These are phyloP conservation scores for Tetracentron sinense DNA, from an alignment of 164 flowering plant genomes.

Conservation along the genomic window DNA sequence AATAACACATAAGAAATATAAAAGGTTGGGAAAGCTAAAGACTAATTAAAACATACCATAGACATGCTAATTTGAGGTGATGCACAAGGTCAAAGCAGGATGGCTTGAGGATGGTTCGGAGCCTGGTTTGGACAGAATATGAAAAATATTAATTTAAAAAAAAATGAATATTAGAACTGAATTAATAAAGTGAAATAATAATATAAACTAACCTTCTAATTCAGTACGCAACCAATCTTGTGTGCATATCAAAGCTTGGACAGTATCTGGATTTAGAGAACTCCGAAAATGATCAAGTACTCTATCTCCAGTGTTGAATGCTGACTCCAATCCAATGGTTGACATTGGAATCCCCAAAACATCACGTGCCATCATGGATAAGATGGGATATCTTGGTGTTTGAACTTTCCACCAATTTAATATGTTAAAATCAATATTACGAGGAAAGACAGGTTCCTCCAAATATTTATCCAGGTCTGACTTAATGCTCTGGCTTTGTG, in stretches of 20 bases:
- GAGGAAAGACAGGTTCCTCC: conserved; percentile 73
- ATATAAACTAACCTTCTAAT: conserved; percentile 35
- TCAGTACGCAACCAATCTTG: conserved; percentile 64
- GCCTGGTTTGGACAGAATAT: neutral
- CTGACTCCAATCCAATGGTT: conserved; percentile 36
- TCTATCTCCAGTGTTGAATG: conserved; percentile 42
- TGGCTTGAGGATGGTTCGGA: neutral
- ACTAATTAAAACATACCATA: conserved; percentile 1
- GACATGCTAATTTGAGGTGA: conserved; percentile 1
- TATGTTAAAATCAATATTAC: conserved; percentile 57
- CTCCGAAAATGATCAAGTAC: conserved; percentile 47
- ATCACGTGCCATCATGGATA: conserved; percentile 79
- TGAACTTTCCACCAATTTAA: conserved; percentile 84
- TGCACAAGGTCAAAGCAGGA: conserved; percentile 6
- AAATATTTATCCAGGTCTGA: conserved; percentile 72
- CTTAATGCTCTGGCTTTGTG: conserved; percentile 36
- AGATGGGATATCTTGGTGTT: conserved; percentile 63
- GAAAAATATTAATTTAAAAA: neutral
- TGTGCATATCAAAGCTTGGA: conserved; percentile 69
- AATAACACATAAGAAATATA: too few species aligned
- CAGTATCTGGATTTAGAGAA: conserved; percentile 43
- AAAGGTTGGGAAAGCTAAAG: neutral
- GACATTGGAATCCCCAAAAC: conserved; percentile 64
- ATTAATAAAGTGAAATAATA: neutral
- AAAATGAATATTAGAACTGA: neutral